Evolutionary conservation across 2,329 filamentous ascomycete genomes (phyloP).

Genomic region (Claviceps sp.): DNA sequence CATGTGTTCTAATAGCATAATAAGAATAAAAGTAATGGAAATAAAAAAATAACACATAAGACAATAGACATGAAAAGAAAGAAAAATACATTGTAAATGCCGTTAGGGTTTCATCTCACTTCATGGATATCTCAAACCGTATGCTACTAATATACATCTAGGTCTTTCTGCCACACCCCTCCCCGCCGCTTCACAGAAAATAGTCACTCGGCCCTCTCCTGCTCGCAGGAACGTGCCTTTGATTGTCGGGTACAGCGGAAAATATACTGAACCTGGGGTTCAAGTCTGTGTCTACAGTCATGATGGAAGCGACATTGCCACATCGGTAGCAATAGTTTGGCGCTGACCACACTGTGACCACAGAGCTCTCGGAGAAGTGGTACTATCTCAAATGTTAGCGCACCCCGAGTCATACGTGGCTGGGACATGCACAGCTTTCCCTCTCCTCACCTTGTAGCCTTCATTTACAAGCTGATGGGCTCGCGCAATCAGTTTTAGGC

Average conservation of each 20-base stretch:
- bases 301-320: conserved; percentile 93
- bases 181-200: conserved; percentile 40
- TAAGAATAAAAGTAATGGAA: too few relatives aligned
- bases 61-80: neutral
- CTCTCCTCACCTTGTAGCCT: conserved; percentile 66
- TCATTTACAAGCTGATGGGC: conserved; percentile 98
- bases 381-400: conserved; percentile 39
- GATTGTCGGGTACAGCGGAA: conserved; percentile 74
- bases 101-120: conserved; percentile 16
- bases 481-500: conserved; percentile 85
- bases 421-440: neutral
- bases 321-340: conserved; percentile 94
- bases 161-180: conserved; percentile 13
- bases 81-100: conserved; percentile 5
- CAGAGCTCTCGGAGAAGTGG: conserved; percentile 88
- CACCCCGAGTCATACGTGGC: neutral
- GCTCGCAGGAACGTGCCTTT: conserved; percentile 64
- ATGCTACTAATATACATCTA: conserved; percentile 29
- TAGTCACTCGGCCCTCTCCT: conserved; percentile 56
- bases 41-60: neutral
- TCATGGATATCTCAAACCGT: conserved; percentile 28
- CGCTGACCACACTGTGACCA: conserved; percentile 96
- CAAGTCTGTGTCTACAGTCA: conserved; percentile 76
- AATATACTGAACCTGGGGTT: conserved; percentile 89
- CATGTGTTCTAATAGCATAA: neutral